These are phyloP conservation scores for Didymella pomorum DNA, from an alignment of 2,329 filamentous ascomycete species.

Conservation along the genomic window DNA sequence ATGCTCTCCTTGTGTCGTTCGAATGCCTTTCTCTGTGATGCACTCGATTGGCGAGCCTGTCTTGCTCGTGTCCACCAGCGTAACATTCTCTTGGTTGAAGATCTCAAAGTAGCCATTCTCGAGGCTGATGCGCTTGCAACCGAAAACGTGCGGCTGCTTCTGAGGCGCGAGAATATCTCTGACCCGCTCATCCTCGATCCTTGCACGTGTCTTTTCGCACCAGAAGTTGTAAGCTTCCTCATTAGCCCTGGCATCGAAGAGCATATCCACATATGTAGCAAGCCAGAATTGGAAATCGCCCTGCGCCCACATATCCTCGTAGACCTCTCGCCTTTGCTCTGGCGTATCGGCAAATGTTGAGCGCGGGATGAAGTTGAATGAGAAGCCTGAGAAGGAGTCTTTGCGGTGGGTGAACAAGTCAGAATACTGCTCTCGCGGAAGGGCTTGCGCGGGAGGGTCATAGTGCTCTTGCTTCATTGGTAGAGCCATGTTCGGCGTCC, in stretches of 20 bases:
- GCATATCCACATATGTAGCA: slow-evolving; percentile 46
- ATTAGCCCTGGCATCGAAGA: slow-evolving; percentile 50
- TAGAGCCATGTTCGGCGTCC: slow-evolving; percentile 59
- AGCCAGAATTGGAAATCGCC: slow-evolving; percentile 38
- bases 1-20: slow-evolving; percentile 56
- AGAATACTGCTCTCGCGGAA: slow-evolving; percentile 40
- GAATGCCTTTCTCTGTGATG: slow-evolving; percentile 58
- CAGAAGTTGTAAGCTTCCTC: slow-evolving; percentile 55
- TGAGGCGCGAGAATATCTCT: slow-evolving; percentile 52
- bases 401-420: slow-evolving; percentile 16
- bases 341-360: slow-evolving; percentile 31
- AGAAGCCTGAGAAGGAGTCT: slow-evolving; percentile 29
- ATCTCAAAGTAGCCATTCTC: slow-evolving; percentile 50
- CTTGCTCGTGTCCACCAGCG: slow-evolving; percentile 52
- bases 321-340: slow-evolving; percentile 27
- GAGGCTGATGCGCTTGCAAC: slow-evolving; percentile 32
- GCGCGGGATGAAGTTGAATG: slow-evolving; percentile 30
- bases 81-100: slow-evolving; percentile 55
- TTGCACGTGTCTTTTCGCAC: slow-evolving; percentile 50
- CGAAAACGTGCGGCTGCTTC: slow-evolving; percentile 40
- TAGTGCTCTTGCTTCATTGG: slow-evolving; percentile 36
- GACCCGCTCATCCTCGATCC: slow-evolving; percentile 48
- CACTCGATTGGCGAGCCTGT: slow-evolving; percentile 54
- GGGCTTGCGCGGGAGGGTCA: slow-evolving; percentile 54
- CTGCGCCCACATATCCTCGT: slow-evolving; percentile 31